A percentile compares a stretch with the other conserved stretches of the same genome.
Conservation (phyloP, 345 rosid genomes). For the Brassica incana region DNA sequence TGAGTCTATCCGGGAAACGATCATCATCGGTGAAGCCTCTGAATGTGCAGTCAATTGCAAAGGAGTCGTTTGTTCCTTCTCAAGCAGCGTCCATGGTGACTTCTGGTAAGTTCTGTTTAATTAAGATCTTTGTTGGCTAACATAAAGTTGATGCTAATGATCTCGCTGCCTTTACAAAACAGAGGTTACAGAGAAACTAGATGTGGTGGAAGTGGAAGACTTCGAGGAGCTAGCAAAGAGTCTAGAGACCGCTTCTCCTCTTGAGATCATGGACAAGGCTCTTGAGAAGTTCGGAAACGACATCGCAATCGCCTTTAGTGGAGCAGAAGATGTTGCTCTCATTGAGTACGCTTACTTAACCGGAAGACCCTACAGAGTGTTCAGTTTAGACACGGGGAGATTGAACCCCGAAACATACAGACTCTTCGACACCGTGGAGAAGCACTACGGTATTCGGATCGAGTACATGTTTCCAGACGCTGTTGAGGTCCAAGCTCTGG, state of each 20-base stretch:
- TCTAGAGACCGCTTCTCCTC: conserved; percentile 73
- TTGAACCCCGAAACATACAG: conserved; percentile 83
- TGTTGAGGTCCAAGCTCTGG: conserved; percentile 90
- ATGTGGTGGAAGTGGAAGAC: conserved; percentile 59
- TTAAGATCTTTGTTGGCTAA: background rate
- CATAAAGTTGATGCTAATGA: conserved; percentile 24
- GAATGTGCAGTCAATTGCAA: conserved; percentile 58
- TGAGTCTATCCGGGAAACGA: conserved; percentile 47
- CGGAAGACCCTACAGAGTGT: conserved; percentile 82
- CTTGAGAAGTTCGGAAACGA: conserved; percentile 78
- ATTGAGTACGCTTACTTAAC: conserved; percentile 89
- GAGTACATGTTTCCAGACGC: conserved; percentile 98
- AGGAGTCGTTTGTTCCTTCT: conserved; percentile 19
- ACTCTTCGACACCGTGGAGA: conserved; percentile 76
- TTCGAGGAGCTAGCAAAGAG: conserved; percentile 59
- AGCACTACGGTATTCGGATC: conserved; percentile 70
- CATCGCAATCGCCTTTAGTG: conserved; percentile 96
- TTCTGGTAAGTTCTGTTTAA: conserved; percentile 51
- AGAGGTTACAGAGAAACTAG: conserved; percentile 52
- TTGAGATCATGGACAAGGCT: conserved; percentile 86
- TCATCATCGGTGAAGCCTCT: conserved; percentile 48
- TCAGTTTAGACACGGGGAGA: conserved; percentile 95
- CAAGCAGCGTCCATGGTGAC: conserved; percentile 25
- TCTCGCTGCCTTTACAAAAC: conserved; percentile 3
- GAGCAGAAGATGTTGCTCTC: conserved; percentile 93